Evolutionary conservation across 2,329 filamentous ascomycete genomes (phyloP).

Genomic region (Pseudocercospora crystallina): DNA sequence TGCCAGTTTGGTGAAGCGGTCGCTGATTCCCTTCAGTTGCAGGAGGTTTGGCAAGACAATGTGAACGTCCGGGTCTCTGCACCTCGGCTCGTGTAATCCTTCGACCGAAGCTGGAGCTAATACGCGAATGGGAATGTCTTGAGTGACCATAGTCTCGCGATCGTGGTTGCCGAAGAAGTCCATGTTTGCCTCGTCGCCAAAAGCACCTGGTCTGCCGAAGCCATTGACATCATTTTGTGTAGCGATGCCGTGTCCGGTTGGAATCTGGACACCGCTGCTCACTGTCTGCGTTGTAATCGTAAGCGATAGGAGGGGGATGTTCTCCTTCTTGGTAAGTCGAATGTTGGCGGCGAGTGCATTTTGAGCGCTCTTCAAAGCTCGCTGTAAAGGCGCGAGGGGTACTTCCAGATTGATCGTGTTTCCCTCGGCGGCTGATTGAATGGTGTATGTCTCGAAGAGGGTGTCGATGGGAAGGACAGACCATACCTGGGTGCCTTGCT

Average conservation of each 20-base stretch:
- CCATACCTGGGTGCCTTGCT: slow-evolving; percentile 95
- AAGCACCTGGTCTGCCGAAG: slow-evolving; percentile 19
- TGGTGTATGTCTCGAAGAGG: slow-evolving; percentile 81
- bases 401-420: slow-evolving; percentile 98
- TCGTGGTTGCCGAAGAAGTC: slow-evolving; percentile 60
- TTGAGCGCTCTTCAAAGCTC: slow-evolving; percentile 85
- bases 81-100: slow-evolving; percentile 87
- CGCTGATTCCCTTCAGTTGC: slow-evolving; percentile 89
- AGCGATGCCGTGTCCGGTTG: slow-evolving; percentile 14
- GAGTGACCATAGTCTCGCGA: slow-evolving; percentile 87
- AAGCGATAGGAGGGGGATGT: slow-evolving; percentile 80
- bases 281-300: slow-evolving; percentile 79
- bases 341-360: slow-evolving; percentile 79
- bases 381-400: slow-evolving; percentile 80
- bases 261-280: slow-evolving; percentile 48
- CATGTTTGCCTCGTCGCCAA: slow-evolving; percentile 26
- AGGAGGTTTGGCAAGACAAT: slow-evolving; percentile 84
- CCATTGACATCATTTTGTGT: slow-evolving; percentile 38
- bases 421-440: slow-evolving; percentile 76
- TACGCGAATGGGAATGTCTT: slow-evolving; percentile 93
- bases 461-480: slow-evolving; percentile 56
- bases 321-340: slow-evolving; percentile 89
- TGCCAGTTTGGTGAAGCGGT: slow-evolving; percentile 89
- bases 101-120: slow-evolving; percentile 81
- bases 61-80: slow-evolving; percentile 89